phyloP scores from a whole-genome alignment of 495 filamentous ascomycete species.

The Penicillium lagena region DNA sequence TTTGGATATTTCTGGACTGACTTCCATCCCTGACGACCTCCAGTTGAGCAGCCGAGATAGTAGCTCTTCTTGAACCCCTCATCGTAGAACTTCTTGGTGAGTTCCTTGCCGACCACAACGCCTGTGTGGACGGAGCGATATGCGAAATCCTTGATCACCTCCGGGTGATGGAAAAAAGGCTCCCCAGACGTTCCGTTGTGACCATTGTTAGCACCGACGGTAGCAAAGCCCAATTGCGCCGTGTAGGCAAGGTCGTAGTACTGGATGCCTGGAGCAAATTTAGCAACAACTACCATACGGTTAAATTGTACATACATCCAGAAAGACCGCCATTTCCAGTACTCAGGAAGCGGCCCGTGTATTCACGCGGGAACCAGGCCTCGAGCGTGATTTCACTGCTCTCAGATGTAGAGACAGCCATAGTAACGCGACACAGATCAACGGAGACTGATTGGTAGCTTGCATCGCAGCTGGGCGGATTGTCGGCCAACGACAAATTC shows the following conservation, averaged over 20 bases:
- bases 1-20: slow-evolving; percentile 42
- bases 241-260: slow-evolving; percentile 40
- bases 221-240: slow-evolving; percentile 45
- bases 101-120: slow-evolving; percentile 43
- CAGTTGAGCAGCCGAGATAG: slow-evolving; percentile 52
- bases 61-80: slow-evolving; percentile 41
- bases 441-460: slow-evolving; percentile 34
- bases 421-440: slow-evolving; percentile 51
- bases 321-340: slow-evolving; percentile 53
- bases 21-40: slow-evolving; percentile 49
- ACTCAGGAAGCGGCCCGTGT: slow-evolving; percentile 43
- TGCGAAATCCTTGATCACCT: slow-evolving; percentile 45
- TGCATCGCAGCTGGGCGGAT: slow-evolving; percentile 35
- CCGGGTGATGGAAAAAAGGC: slow-evolving; percentile 44
- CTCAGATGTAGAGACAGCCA: slow-evolving; percentile 49
- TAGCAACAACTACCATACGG: background rate
- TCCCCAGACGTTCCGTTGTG: slow-evolving; percentile 48
- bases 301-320: slow-evolving; percentile 35
- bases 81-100: slow-evolving; percentile 43
- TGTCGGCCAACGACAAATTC: slow-evolving; percentile 41
- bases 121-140: slow-evolving; percentile 45
- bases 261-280: slow-evolving; percentile 30
- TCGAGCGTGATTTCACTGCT: slow-evolving; percentile 49
- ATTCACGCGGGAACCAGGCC: slow-evolving; percentile 51
- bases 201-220: slow-evolving; percentile 51